Conservation (phyloP, 2,329 filamentous ascomycete species). For the Metarhizium humberi region DNA sequence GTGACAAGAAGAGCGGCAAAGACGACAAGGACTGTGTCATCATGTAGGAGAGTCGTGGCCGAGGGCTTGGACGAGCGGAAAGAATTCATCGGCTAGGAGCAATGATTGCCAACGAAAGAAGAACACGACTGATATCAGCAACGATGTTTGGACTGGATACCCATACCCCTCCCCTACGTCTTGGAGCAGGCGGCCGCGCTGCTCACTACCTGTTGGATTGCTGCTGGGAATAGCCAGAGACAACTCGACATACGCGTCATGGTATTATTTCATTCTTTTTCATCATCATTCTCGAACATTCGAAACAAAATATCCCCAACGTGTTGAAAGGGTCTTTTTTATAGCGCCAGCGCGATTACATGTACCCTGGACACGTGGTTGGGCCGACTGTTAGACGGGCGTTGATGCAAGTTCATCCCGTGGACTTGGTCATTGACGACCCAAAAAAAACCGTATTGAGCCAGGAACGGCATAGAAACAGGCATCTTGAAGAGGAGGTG, state of each 20-base stretch:
- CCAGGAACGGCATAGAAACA: background rate
- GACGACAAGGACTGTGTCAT: constrained; percentile 49
- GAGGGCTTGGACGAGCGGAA: background rate
- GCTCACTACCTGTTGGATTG: background rate
- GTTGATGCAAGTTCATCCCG: background rate
- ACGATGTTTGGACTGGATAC: constrained; percentile 4
- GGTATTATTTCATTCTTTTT: background rate
- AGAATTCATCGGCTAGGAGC: background rate
- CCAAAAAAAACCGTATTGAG: background rate
- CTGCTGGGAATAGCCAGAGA: background rate
- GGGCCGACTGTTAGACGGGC: background rate
- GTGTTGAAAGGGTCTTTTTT: background rate
- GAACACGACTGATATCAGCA: constrained; percentile 1
- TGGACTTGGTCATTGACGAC: background rate
- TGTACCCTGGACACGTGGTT: background rate
- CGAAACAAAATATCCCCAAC: too few species aligned
- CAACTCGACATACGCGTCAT: background rate
- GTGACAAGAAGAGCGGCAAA: constrained; percentile 39
- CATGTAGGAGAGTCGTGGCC: constrained; percentile 31
- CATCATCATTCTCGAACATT: too few species aligned
- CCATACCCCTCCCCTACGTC: background rate
- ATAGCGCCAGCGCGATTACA: background rate
- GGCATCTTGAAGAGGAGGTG: background rate
- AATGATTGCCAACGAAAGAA: background rate
- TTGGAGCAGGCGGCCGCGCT: background rate